These are phyloP conservation scores for Sporothrix dimorphospora DNA, from an alignment of 2,329 filamentous ascomycete species.

Conservation along the genomic window DNA sequence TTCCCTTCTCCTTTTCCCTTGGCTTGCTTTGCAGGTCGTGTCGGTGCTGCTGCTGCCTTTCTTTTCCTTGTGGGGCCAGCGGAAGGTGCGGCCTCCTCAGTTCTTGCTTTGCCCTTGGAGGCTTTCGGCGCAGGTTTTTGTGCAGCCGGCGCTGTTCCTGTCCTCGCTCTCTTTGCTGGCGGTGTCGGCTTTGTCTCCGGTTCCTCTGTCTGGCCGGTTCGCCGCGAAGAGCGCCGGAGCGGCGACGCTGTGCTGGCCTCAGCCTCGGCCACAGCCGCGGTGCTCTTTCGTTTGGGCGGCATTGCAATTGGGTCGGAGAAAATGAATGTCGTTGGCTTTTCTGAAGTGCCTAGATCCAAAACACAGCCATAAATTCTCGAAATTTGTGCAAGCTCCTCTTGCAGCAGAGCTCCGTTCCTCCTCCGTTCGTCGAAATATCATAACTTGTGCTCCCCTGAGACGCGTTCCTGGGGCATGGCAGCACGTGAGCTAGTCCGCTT, in stretches of 20 bases:
- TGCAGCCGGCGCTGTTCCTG: not conserved
- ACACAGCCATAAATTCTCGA: too few relatives aligned
- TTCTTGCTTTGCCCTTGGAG: not conserved
- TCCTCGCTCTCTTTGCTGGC: not conserved
- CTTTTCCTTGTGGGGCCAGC: not conserved
- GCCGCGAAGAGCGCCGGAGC: not conserved
- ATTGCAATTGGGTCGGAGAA: not conserved
- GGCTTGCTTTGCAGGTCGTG: not conserved
- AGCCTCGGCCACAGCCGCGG: not conserved
- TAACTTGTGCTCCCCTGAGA: constrained; percentile 5
- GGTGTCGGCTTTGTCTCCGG: not conserved
- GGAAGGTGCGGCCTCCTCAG: not conserved
- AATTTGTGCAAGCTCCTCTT: too few relatives aligned
- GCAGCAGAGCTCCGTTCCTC: too few relatives aligned
- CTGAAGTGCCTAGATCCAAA: not conserved
- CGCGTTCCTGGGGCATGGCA: constrained; percentile 5
- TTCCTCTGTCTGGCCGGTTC: not conserved
- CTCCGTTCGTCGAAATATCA: not conserved
- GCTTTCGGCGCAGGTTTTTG: not conserved
- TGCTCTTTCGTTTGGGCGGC: constrained; percentile 16
- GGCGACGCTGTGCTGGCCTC: not conserved
- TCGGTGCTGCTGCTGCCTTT: not conserved
- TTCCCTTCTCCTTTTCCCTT: not conserved
- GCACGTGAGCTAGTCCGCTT: not conserved
- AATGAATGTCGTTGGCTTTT: not conserved